These are phyloP conservation scores for Shiraia sp. DNA, from an alignment of 2,329 filamentous ascomycete species.

Conservation along the genomic window DNA sequence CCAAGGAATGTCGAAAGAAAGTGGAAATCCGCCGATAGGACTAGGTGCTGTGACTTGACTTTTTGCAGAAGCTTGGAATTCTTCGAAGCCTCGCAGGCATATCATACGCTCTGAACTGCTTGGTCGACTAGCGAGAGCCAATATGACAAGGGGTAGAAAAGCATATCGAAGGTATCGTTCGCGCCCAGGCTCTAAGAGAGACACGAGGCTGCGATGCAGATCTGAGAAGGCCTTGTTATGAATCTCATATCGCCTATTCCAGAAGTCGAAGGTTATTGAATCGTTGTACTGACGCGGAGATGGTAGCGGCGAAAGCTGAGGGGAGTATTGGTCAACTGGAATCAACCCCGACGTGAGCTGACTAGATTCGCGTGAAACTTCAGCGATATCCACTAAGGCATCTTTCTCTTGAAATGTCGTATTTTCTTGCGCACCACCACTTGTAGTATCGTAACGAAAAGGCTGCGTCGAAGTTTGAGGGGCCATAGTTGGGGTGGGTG, in stretches of 20 bases:
- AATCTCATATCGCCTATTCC: constrained; percentile 22
- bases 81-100: constrained; percentile 11
- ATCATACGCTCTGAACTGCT: constrained; percentile 20
- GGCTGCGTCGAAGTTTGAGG: constrained; percentile 1
- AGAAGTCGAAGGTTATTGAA: constrained; percentile 11
- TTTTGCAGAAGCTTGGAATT: constrained; percentile 15
- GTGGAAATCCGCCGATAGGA: constrained; percentile 12
- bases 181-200: constrained; percentile 10
- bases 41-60: constrained; percentile 2
- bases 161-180: constrained; percentile 14
- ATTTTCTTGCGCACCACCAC: constrained; percentile 8
- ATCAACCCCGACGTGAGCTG: constrained; percentile 11
- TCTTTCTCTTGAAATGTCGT: constrained; percentile 1
- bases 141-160: constrained; percentile 20
- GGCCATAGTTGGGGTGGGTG: constrained; percentile 8
- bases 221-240: constrained; percentile 22
- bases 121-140: constrained; percentile 18
- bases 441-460: constrained; percentile 3
- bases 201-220: constrained; percentile 8
- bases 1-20: constrained; percentile 25
- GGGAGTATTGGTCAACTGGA: constrained; percentile 10
- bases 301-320: constrained; percentile 20
- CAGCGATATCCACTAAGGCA: constrained; percentile 4
- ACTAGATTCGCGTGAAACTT: constrained; percentile 1
- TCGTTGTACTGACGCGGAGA: constrained; percentile 9